Evolutionary conservation across 148 eudicot species (phyloP), one percentile per base, ranked within the genome.

Genomic region (Euryodendron excelsum): DNA sequence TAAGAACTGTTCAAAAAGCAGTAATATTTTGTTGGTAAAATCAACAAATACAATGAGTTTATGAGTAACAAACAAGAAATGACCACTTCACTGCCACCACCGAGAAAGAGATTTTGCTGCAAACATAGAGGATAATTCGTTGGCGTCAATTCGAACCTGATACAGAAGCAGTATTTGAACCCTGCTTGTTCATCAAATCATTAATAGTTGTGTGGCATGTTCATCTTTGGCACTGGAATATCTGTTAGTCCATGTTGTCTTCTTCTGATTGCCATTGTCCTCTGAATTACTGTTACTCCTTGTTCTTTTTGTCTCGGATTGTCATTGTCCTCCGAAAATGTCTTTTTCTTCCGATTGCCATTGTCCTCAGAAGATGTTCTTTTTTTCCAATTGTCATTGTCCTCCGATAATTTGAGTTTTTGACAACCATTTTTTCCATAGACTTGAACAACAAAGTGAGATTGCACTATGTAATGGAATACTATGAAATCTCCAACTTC

Each of bases 401-500:
- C n/a, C n/a, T n/a, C n/a, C n/a, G n/a, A n/a, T n/a, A 83, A 81
- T 1, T 20, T 13, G 20, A 75, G 72, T 76, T 80, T 90, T 79
- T 86, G 86, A 73, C 87, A 87, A 36, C 82, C 95, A 82, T 75
- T 89, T 85, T 18, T 86, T 17, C 87, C 93, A 80, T 48, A 88
- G 25, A 90, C 86, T 59, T 85, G 85, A 74, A 90, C 97, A 50
- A 82, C 75, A 71, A 93, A 93, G 73, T 84, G 88, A 62, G 84
- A 73, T 34, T 72, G 86, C 61, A 11, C 36, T 9, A 84, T 23
- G 60, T 83, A 84, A 60, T 81, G 66, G 72, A 91, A 85, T 18
- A 86, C 74, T 77, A 93, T 11, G 17, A 86, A 64, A 72, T 91
- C 90, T 67, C 95, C 93, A 31, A 76, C 36, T 76, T 82, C 67